Percentiles rank a stretch among this genome's conserved stretches.
phyloP scores from a whole-genome alignment of 192 early-diverging fungal genomes.

The Backusella sp. region DNA sequence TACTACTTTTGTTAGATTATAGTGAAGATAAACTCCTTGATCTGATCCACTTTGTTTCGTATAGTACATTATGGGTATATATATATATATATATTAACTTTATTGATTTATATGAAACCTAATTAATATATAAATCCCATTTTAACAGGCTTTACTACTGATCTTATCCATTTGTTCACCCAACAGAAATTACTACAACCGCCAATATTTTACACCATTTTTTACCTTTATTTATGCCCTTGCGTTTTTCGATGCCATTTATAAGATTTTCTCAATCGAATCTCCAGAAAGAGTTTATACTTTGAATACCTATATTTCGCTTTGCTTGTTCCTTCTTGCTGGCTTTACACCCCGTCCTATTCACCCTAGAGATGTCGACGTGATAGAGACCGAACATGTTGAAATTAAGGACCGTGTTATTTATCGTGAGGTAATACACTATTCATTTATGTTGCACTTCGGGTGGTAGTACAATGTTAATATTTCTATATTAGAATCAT shows the following conservation, averaged over 20 bases:
- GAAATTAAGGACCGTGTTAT: constrained; percentile 6
- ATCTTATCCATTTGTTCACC: not conserved
- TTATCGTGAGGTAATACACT: constrained; percentile 16
- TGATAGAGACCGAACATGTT: not conserved
- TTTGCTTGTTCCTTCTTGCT: not conserved
- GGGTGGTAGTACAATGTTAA: not conserved
- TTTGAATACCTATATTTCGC: not conserved
- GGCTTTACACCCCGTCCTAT: constrained; percentile 11
- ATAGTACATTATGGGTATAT: not conserved
- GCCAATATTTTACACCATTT: not conserved
- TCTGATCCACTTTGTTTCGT: too few relatives aligned
- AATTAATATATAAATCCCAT: not conserved
- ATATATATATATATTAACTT: not conserved
- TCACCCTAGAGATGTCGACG: constrained; percentile 5
- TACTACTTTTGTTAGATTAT: not conserved
- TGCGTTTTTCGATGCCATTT: not conserved
- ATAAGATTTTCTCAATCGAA: not conserved
- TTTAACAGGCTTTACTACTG: not conserved
- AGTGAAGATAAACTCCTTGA: not conserved
- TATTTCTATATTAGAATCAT: not conserved
- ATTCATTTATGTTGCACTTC: not conserved
- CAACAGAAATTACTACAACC: not conserved
- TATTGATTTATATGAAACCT: not conserved
- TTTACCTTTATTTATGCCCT: not conserved
- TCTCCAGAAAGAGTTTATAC: not conserved